Conservation (phyloP, 257 asterid genomes). For the Solanum ossicruentum region DNA sequence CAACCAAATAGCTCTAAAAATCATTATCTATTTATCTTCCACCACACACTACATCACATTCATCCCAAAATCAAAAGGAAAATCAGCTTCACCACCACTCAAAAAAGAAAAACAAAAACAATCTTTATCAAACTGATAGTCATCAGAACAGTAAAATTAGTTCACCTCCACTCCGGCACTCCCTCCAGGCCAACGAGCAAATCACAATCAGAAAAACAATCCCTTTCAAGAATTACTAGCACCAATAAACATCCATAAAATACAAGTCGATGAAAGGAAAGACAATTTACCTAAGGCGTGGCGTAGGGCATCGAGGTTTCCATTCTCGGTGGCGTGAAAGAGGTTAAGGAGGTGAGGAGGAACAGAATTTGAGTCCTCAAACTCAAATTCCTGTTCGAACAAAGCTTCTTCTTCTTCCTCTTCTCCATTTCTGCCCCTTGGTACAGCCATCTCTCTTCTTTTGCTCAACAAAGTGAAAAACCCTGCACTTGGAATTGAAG, state of each 20-base stretch:
- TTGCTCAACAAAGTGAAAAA: not conserved
- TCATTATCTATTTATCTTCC: not conserved
- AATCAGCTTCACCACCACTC: not conserved
- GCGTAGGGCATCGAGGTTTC: constrained; percentile 57
- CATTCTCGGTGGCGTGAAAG: constrained; percentile 56
- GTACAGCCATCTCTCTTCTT: constrained; percentile 50
- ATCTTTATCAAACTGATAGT: not conserved
- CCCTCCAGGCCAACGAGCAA: not conserved
- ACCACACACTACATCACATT: not conserved
- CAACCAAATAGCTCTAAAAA: not conserved
- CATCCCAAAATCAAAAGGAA: not conserved
- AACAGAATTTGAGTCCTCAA: constrained; percentile 30
- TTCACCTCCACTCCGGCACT: not conserved
- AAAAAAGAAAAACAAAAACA: not conserved
- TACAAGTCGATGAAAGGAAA: not conserved
- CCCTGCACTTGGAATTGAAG: not conserved
- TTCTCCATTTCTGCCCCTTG: constrained; percentile 51
- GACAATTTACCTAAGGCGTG: constrained; percentile 47
- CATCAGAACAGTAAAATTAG: not conserved
- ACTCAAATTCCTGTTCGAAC: constrained; percentile 50
- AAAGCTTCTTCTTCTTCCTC: constrained; percentile 55
- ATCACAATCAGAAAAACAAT: not conserved
- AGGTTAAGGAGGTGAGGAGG: constrained; percentile 79
- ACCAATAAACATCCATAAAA: not conserved
- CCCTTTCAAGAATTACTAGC: not conserved